phyloP scores from a whole-genome alignment of 2,329 filamentous ascomycete genomes.

The Penicillium palitans region DNA sequence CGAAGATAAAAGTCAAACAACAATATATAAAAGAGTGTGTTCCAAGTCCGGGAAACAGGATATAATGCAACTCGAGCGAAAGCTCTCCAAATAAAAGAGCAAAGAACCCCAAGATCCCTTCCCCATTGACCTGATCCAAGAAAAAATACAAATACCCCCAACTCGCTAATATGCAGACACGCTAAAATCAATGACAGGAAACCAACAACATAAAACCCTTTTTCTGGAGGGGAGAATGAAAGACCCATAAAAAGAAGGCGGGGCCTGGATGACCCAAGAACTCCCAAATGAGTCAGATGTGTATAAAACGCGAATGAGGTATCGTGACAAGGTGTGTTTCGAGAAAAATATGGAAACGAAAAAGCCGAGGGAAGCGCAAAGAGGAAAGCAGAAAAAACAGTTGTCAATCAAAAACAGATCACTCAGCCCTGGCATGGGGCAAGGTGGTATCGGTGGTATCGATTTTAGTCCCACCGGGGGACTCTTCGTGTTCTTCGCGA shows the following conservation, averaged over 20 bases:
- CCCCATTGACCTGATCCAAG: background rate
- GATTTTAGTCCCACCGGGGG: background rate
- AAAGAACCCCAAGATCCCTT: background rate
- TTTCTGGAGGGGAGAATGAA: background rate
- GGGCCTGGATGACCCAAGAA: background rate
- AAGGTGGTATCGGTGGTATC: slow-evolving; percentile 5
- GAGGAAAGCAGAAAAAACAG: background rate
- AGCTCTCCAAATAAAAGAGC: background rate
- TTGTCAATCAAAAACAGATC: background rate
- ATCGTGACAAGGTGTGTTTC: slow-evolving; percentile 1
- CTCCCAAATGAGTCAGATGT: background rate
- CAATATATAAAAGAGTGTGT: background rate
- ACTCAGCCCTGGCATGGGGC: slow-evolving; percentile 8
- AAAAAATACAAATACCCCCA: background rate
- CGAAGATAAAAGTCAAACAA: background rate
- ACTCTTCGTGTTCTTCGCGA: background rate
- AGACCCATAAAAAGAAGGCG: background rate
- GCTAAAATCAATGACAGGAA: background rate
- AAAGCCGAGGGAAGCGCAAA: background rate
- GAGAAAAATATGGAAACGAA: background rate
- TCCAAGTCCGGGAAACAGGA: background rate
- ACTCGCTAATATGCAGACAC: slow-evolving; percentile 11
- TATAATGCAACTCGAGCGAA: slow-evolving; percentile 8
- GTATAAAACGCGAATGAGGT: background rate
- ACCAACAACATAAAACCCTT: background rate